Percentiles rank a stretch among this genome's conserved stretches.
Evolutionary conservation across 345 rosid genomes (phyloP).

Genomic region (Boechera divaricarpa): DNA sequence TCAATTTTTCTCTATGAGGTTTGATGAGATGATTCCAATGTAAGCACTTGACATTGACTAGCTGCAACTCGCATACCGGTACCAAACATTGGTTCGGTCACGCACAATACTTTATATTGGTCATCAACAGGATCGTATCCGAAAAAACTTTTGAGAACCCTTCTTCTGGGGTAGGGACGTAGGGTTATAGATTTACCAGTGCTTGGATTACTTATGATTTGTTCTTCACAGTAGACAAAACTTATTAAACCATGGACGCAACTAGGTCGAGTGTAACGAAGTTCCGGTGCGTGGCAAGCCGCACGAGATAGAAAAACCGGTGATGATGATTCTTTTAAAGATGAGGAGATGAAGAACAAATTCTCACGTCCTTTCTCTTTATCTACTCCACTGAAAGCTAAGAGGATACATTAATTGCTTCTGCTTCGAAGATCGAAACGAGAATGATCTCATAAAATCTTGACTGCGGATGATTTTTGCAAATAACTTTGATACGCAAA

Average conservation of each 20-base stretch:
- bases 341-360: not conserved
- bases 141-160: not conserved
- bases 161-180: not conserved
- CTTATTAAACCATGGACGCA: not conserved
- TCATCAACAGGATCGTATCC: slow-evolving; percentile 16
- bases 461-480: not conserved
- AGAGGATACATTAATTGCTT: not conserved
- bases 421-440: not conserved
- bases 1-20: not conserved
- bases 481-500: not conserved
- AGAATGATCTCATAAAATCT: not conserved
- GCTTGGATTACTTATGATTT: slow-evolving; percentile 2
- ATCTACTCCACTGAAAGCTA: not conserved
- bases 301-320: not conserved
- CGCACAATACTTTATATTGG: slow-evolving; percentile 23
- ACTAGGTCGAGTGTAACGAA: not conserved
- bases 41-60: not conserved
- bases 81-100: not conserved
- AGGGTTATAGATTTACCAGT: slow-evolving; percentile 10
- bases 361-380: not conserved
- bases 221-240: not conserved
- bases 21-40: not conserved
- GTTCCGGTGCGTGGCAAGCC: not conserved
- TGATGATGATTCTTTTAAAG: not conserved
- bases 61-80: not conserved